Conservation (phyloP, 257 asterid genomes). For the Solanum virginianum region DNA sequence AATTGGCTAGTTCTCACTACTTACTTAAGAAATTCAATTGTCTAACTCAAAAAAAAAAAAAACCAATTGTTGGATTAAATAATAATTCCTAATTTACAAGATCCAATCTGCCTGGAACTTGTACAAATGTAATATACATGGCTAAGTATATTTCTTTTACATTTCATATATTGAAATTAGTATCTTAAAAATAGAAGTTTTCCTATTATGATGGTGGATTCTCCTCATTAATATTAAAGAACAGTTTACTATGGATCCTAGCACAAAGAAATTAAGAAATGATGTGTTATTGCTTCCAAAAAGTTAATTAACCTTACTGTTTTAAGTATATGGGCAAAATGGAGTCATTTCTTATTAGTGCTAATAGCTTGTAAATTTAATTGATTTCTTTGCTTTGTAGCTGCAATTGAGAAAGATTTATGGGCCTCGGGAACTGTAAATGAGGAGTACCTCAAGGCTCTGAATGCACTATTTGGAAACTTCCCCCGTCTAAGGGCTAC, state of each 20-base stretch:
- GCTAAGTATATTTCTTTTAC: neutral
- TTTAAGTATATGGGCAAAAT: neutral
- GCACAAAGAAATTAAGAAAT: neutral
- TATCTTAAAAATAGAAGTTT: neutral
- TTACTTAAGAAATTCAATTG: neutral
- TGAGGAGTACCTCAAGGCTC: conserved; percentile 89
- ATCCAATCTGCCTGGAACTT: neutral
- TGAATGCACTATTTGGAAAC: conserved; percentile 85
- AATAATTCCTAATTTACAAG: neutral
- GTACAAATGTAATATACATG: neutral
- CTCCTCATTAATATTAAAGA: neutral
- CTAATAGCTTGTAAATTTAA: neutral
- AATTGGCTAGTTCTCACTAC: neutral
- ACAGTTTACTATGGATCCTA: neutral
- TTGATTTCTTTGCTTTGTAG: conserved; percentile 20
- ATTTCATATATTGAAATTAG: neutral
- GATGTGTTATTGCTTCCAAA: neutral
- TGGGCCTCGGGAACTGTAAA: conserved; percentile 91
- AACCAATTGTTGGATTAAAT: too few relatives aligned
- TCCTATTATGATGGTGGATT: neutral
- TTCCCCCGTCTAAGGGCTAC: conserved; percentile 94
- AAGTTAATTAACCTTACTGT: neutral
- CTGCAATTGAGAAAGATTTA: conserved; percentile 88
- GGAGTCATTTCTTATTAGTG: neutral
- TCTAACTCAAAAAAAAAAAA: too few relatives aligned